These are phyloP conservation scores for Phytophthora pistaciae DNA, from an alignment of 352 stramenopile species.

Conservation along the genomic window DNA sequence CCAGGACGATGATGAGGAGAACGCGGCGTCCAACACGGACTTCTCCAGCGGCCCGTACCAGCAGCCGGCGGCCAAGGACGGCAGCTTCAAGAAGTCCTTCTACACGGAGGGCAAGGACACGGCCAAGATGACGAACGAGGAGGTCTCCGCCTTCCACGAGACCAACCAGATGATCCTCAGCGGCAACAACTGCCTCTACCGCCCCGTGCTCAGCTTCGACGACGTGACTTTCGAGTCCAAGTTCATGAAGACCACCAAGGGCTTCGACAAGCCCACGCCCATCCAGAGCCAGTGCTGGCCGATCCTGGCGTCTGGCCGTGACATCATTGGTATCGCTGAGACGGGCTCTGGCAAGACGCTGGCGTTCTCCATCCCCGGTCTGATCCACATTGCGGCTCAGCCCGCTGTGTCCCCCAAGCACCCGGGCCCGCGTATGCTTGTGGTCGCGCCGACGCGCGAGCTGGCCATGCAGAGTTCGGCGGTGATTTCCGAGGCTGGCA, in stretches of 20 bases:
- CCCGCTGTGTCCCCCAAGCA: slow-evolving; percentile 60
- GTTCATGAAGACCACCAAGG: slow-evolving; percentile 90
- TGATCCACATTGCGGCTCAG: slow-evolving; percentile 89
- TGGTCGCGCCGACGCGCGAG: slow-evolving; percentile 95
- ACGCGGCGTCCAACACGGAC: slow-evolving; percentile 43
- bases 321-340: slow-evolving; percentile 94
- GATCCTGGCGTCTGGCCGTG: slow-evolving; percentile 84
- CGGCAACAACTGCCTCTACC: slow-evolving; percentile 91
- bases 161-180: slow-evolving; percentile 87
- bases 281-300: slow-evolving; percentile 99
- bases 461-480: slow-evolving; percentile 94
- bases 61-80: slow-evolving; percentile 66
- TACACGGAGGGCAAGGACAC: slow-evolving; percentile 83
- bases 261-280: slow-evolving; percentile 94
- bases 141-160: slow-evolving; percentile 89
- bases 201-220: slow-evolving; percentile 72
- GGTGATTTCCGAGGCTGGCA: slow-evolving; percentile 94
- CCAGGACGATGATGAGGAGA: slow-evolving; percentile 67
- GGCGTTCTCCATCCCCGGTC: slow-evolving; percentile 94
- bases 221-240: slow-evolving; percentile 82
- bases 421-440: slow-evolving; percentile 91
- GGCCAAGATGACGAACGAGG: slow-evolving; percentile 78
- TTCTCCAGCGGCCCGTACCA: slow-evolving; percentile 82
- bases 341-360: slow-evolving; percentile 97
- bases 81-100: slow-evolving; percentile 87